Base-by-base conservation (phyloP, 345 rosid species). In the Jatropha curcas region DNA sequence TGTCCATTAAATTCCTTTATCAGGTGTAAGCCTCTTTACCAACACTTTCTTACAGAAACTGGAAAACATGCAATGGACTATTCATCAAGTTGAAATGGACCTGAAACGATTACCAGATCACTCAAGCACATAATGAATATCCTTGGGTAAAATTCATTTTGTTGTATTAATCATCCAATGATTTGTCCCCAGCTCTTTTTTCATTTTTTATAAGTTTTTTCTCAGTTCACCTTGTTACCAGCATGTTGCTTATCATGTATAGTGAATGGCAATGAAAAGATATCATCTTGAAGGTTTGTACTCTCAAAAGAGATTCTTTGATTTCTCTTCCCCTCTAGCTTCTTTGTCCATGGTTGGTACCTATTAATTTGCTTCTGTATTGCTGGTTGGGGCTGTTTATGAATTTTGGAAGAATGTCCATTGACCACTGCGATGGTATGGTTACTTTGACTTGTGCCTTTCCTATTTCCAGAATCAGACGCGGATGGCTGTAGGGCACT, bases 1-100 rank as follows among this genome's bases (percentile, higher is more conserved):
- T 53, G 27, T 45, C 16, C 20, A 0, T 20, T 3, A 9, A n/a
- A 16, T 20, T 66, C 56, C 28, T 69, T 20, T 10, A 7, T 30
- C 55, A n/a, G 57, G 14, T 60, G 72, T 81, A 70, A 82, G 33
- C 39, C 65, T 41, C 45, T 41, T 13, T 41, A 10, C 8, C n/a
- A 62, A 58, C 60, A 7, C 71, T 41, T 60, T 35, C 30, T 41
- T 77, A 57, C 96, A 95, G 98, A 92, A 92, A 90, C 71, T 92
- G 81, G 94, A 91, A 79, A 88, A 90, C 48, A 89, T 93, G 99
- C 96, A 91, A 73, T 95, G 99, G 98, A 92, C 98, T 0, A 95
- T 95, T 61, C 89, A 90, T 70, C 92, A 95, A 86, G 96, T 92
- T 16, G 97, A 95, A 73, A 90, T 87, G 93, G 99, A 95, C 82